phyloP scores from a whole-genome alignment of 805 yeast species.

The Clavispora asparagi region DNA sequence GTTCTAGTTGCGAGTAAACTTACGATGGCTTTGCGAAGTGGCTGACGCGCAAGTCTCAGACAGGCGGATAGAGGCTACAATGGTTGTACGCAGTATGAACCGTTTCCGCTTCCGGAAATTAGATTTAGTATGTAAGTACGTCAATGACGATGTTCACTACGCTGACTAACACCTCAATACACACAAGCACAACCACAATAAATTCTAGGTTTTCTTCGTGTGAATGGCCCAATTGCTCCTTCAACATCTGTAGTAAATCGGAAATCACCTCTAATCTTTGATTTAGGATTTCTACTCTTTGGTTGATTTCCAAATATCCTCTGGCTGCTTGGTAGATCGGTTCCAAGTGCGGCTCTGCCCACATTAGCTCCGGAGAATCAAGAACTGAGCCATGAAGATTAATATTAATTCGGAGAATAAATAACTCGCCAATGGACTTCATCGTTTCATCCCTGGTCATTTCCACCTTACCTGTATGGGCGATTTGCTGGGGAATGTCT shows the following conservation, averaged over 20 bases:
- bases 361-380: slow-evolving; percentile 97
- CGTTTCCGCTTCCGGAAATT: too few relatives aligned
- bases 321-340: slow-evolving; percentile 97
- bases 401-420: slow-evolving; percentile 78
- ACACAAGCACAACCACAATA: slow-evolving; percentile 84
- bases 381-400: slow-evolving; percentile 82
- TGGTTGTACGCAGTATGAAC: too few relatives aligned
- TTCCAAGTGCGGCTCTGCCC: slow-evolving; percentile 97
- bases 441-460: slow-evolving; percentile 93
- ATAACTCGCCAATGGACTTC: slow-evolving; percentile 95
- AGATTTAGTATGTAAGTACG: slow-evolving; percentile 28
- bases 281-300: slow-evolving; percentile 82
- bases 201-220: slow-evolving; percentile 88
- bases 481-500: slow-evolving; percentile 94
- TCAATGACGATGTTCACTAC: slow-evolving; percentile 72
- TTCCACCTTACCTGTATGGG: slow-evolving; percentile 88
- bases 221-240: slow-evolving; percentile 93
- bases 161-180: slow-evolving; percentile 87
- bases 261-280: slow-evolving; percentile 91
- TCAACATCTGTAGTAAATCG: slow-evolving; percentile 90
- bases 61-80: too few relatives aligned
- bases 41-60: too few relatives aligned
- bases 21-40: too few relatives aligned
- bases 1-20: too few relatives aligned
- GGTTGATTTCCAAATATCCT: slow-evolving; percentile 92